These are phyloP conservation scores for Trichoderma pleuroti DNA, from an alignment of 2,329 filamentous ascomycete species.

Conservation along the genomic window DNA sequence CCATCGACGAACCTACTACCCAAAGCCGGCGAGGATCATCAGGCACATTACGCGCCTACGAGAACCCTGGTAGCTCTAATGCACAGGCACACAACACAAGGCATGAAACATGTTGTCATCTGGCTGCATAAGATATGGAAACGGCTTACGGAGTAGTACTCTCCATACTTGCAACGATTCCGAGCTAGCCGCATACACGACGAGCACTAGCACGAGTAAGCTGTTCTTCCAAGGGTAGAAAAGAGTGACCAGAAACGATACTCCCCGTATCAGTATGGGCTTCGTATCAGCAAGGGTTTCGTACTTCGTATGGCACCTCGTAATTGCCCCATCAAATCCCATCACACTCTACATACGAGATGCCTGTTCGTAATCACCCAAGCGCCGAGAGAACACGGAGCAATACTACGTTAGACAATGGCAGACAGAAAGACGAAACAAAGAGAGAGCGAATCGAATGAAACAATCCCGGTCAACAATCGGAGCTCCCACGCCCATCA, in stretches of 20 bases:
- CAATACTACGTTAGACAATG: not conserved
- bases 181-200: not conserved
- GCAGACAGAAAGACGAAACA: not conserved
- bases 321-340: not conserved
- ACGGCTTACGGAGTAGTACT: not conserved
- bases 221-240: not conserved
- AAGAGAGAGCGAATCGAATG: not conserved
- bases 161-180: not conserved
- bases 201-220: not conserved
- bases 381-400: not conserved
- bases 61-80: not conserved
- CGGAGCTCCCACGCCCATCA: not conserved
- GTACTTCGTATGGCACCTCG: not conserved
- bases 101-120: not conserved
- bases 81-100: not conserved
- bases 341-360: not conserved
- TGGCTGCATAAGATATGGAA: not conserved
- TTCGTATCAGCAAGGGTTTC: not conserved
- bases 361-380: not conserved
- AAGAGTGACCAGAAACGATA: not conserved
- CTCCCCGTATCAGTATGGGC: not conserved
- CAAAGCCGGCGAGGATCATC: constrained; percentile 9
- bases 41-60: constrained; percentile 1
- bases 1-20: not conserved
- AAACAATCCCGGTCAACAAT: not conserved